Percentiles rank a stretch among this genome's conserved stretches.
Conservation (phyloP, 2,329 filamentous ascomycete species). For the Monilinia aucupariae region DNA sequence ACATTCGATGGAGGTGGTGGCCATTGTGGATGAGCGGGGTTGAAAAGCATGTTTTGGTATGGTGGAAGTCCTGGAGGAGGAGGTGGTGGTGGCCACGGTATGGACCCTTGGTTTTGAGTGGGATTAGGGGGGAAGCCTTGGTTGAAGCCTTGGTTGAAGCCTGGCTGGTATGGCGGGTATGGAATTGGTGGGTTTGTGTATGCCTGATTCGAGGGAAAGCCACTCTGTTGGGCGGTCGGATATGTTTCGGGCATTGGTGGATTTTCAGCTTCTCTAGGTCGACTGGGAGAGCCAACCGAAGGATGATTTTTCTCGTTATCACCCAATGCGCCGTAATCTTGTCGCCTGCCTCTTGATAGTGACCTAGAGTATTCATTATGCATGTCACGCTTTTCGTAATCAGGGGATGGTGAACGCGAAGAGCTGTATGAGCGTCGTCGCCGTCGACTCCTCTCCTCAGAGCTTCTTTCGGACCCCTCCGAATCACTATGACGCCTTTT, state of each 20-base stretch:
- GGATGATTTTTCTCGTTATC: slow-evolving; percentile 4
- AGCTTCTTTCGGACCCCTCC: slow-evolving; percentile 24
- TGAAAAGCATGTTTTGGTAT: slow-evolving; percentile 20
- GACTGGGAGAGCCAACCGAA: slow-evolving; percentile 4
- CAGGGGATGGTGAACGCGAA: slow-evolving; percentile 30
- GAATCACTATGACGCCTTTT: slow-evolving; percentile 33
- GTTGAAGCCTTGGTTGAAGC: slow-evolving; percentile 29
- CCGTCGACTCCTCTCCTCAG: slow-evolving; percentile 22
- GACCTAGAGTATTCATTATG: slow-evolving; percentile 17
- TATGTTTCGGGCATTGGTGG: slow-evolving; percentile 14
- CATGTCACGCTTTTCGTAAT: slow-evolving; percentile 18
- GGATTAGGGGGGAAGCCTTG: slow-evolving; percentile 26
- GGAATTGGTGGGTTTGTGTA: slow-evolving; percentile 21
- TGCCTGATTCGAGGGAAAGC: slow-evolving; percentile 1
- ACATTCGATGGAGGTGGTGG: slow-evolving; percentile 14
- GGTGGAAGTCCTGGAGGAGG: slow-evolving; percentile 27
- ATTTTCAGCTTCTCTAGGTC: slow-evolving; percentile 15
- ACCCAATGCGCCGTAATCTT: slow-evolving; percentile 7
- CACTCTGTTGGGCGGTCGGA: neutral
- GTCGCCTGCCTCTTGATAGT: slow-evolving; percentile 24
- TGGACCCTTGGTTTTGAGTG: slow-evolving; percentile 17
- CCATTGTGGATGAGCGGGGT: slow-evolving; percentile 15
- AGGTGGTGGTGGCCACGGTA: slow-evolving; percentile 24
- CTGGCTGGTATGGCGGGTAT: slow-evolving; percentile 22
- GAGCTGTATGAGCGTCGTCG: slow-evolving; percentile 30